A percentile compares a stretch with the other conserved stretches of the same genome.
Conservation (phyloP, 2,329 filamentous ascomycete species). For the Phoma sp. region DNA sequence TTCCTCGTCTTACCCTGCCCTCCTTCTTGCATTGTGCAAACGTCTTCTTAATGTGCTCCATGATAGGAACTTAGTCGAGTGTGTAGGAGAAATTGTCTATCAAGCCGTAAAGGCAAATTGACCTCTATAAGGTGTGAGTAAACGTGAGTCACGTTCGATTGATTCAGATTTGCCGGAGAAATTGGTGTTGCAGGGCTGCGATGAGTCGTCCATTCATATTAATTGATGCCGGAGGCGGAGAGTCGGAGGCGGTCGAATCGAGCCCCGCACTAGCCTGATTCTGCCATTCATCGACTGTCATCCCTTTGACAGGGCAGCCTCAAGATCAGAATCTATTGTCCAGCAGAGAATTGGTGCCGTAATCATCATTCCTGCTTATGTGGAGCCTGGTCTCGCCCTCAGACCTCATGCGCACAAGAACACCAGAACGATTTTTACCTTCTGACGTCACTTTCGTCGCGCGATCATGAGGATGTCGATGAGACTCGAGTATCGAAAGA, state of each 20-base stretch:
- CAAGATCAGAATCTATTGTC: background rate
- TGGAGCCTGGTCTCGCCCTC: background rate
- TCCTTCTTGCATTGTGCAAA: conserved; percentile 60
- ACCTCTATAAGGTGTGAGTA: conserved; percentile 11
- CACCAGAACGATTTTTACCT: background rate
- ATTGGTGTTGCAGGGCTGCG: conserved; percentile 14
- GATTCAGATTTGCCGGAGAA: conserved; percentile 6
- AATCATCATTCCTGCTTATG: background rate
- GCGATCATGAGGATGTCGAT: conserved; percentile 1
- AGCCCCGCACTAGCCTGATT: conserved; percentile 19
- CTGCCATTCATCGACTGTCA: conserved; percentile 9
- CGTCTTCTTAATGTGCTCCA: conserved; percentile 58
- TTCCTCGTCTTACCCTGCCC: conserved; percentile 46
- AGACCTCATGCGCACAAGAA: background rate
- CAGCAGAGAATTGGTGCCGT: background rate
- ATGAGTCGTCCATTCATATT: conserved; percentile 21
- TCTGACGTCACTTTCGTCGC: conserved; percentile 12
- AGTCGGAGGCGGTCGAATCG: conserved; percentile 20
- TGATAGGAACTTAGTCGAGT: conserved; percentile 28
- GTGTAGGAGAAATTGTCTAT: conserved; percentile 5
- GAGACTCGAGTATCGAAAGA: background rate
- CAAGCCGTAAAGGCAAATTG: conserved; percentile 15
- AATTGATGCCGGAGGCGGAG: conserved; percentile 26
- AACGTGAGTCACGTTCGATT: conserved; percentile 18
- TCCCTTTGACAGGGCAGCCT: conserved; percentile 6